A percentile compares a stretch with the other conserved stretches of the same genome.
These are phyloP conservation scores for Fusarium pseudoanthophilum DNA, from an alignment of 2,329 filamentous ascomycete genomes.

Conservation along the genomic window DNA sequence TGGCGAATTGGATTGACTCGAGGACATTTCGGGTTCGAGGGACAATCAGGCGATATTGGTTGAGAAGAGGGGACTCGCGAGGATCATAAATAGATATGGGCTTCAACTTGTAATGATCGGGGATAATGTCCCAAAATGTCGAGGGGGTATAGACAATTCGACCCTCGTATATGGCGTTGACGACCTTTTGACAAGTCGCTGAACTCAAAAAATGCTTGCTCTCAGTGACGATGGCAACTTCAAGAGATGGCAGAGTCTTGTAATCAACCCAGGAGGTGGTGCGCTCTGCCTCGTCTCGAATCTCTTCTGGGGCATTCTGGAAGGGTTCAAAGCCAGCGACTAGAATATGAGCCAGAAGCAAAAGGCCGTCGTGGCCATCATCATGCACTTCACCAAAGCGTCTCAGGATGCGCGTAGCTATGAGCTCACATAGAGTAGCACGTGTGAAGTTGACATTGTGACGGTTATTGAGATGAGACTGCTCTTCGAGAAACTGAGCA, in stretches of 20 bases:
- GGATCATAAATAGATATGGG: constrained; percentile 86
- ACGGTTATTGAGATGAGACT: constrained; percentile 78
- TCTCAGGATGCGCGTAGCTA: constrained; percentile 80
- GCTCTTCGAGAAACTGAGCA: constrained; percentile 81
- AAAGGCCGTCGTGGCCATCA: constrained; percentile 73
- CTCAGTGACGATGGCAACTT: constrained; percentile 85
- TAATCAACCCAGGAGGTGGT: constrained; percentile 60
- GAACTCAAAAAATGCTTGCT: constrained; percentile 82
- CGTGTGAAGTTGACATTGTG: constrained; percentile 84
- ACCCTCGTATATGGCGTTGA: constrained; percentile 84
- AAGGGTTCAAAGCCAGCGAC: constrained; percentile 88
- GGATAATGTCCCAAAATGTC: constrained; percentile 83
- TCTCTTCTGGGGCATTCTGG: constrained; percentile 78
- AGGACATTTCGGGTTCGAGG: constrained; percentile 80
- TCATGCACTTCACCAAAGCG: constrained; percentile 82
- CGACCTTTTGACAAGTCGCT: constrained; percentile 82
- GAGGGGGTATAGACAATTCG: constrained; percentile 85
- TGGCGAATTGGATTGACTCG: constrained; percentile 78
- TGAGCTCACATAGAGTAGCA: constrained; percentile 81
- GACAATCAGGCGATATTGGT: constrained; percentile 87
- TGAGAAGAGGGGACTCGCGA: constrained; percentile 77
- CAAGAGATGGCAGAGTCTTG: constrained; percentile 78
- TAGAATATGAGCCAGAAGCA: constrained; percentile 81
- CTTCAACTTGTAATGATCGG: constrained; percentile 86
- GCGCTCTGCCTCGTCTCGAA: constrained; percentile 67